phyloP scores from a whole-genome alignment of 352 stramenopile species.

The Phytophthora constricta region DNA sequence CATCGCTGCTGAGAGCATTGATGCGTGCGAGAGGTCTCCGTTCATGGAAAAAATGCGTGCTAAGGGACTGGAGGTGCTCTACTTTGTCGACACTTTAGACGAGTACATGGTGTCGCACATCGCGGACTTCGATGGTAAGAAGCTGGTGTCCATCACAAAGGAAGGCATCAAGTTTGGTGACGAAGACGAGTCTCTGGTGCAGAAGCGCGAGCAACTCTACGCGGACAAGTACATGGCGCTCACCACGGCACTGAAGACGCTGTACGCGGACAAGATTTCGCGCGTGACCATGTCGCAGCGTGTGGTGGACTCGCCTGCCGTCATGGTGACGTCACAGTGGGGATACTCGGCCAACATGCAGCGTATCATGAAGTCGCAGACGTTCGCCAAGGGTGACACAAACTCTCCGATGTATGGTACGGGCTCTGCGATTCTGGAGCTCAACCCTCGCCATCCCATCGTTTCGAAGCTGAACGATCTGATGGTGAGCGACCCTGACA shows the following conservation, averaged over 20 bases:
- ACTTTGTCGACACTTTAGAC: constrained; percentile 98
- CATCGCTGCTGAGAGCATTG: constrained; percentile 94
- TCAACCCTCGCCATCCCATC: constrained; percentile 99
- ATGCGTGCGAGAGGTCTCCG: constrained; percentile 93
- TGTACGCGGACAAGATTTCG: constrained; percentile 95
- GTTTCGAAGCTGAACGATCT: constrained; percentile 95
- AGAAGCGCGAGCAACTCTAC: constrained; percentile 96
- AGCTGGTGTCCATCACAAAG: constrained; percentile 97
- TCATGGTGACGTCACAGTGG: constrained; percentile 97
- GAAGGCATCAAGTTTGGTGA: constrained; percentile 99
- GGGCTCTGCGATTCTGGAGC: constrained; percentile 95
- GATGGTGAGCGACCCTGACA: constrained; percentile 66
- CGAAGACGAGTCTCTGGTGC: constrained; percentile 96
- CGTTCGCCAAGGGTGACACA: constrained; percentile 89
- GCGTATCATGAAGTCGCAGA: constrained; percentile 98
- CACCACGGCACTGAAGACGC: constrained; percentile 96
- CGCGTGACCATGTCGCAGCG: constrained; percentile 96
- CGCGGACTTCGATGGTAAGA: constrained; percentile 95
- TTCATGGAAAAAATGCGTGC: constrained; percentile 97
- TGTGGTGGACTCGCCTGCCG: constrained; percentile 92
- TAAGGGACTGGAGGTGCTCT: constrained; percentile 99
- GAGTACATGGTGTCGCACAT: constrained; percentile 98
- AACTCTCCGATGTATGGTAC: constrained; percentile 46
- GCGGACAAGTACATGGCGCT: constrained; percentile 96
- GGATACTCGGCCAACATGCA: constrained; percentile 99